Base-by-base conservation (phyloP, 1,284 basidiomycete species). In the Ustilago vetiveriae region DNA sequence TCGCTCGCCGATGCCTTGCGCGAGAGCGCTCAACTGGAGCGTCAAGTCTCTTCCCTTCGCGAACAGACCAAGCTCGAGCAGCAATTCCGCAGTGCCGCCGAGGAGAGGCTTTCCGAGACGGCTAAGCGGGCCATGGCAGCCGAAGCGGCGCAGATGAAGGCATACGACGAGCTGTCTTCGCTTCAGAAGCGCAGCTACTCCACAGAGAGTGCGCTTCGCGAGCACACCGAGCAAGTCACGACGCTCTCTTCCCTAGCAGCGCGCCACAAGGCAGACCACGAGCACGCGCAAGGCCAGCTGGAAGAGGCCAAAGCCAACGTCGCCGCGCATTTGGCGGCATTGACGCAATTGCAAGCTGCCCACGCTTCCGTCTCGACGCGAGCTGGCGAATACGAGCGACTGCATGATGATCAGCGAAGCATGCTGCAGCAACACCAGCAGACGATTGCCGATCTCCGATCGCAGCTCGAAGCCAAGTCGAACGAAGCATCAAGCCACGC, bases 301-400 rank as follows among this genome's bases (percentile, higher is more conserved):
- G 89, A 92, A 27, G 71, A 90, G 90, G 62, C 71, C 38, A 66
- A 58, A 45, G 48, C 62, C 30, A 68, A 63, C 24, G 85, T 92
- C 26, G 92, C 93, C 46, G 89, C 92, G 73, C 93, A 97, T 82
- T 84, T 95, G 24, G 87, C 88, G 22, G 88, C 93, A 1, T 85
- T 98, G 50, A 91, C 93, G 46, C 92, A 96, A 83, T 88, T 92
- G 5, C 90, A 91, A 48, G 84, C 85, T 13, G 92, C 92, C 1
- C 84, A 98, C 46, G 85, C 88, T 38, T 87, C 91, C 0, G 88
- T 92, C 9, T 88, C 90, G 4, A 84, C 86, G 4, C 89, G 93
- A n/a, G 87, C 90, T 1, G 86, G 88, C 17, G 94, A 98, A 82
- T 86, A 94, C 35, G 91, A 96, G 76, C 80, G 85, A 8, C 86